Base-by-base conservation (phyloP, 208 protist genomes). In the Trypanosoma lewisi region DNA sequence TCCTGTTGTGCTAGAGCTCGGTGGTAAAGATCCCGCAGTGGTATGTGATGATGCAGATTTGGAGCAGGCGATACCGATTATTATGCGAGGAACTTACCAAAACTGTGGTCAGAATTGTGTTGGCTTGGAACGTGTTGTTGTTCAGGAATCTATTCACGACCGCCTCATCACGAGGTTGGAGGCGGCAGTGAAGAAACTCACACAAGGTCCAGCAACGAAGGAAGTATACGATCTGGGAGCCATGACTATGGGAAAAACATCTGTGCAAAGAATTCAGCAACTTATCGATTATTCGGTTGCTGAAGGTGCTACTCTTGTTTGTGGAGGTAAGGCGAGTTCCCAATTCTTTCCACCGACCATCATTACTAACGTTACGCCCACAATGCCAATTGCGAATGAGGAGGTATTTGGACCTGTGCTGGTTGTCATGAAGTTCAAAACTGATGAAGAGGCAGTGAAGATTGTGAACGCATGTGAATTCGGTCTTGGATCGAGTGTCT, bases 71-170 rank as follows among this genome's bases (percentile, higher is more conserved):
- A 55, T 96, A 14, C 87, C 89, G 9, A 77, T 96, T 37, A 78
- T 96, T 50, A 87, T 98, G 82, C 81, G 90, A 36, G 89, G 92
- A 39, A 89, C 80, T 53, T 97, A 94, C 66, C 85, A 94, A 67
- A 97, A 97, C 77, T 96, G 86, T 70, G 95, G 95, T n/a, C 95
- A 98, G 77, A 95, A 94, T 73, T 97, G 94, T 73, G 85, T 93
- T 49, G 94, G 87, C 28, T 67, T 89, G 27, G 88, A 96, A 72
- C 79, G 92, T 62, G 85, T 95, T 61, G 51, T 95, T 8, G 79
- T 95, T 21, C 84, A 95, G n/a, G 82, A 88, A 8, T 85, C 70
- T 11, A 78, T 98, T 37, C 89, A 98, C 66, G 94, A 98, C 63
- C 51, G 87, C 61, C 83, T 97, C 11, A 78, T 95, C 8, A 63